phyloP scores from a whole-genome alignment of 2,329 filamentous ascomycete genomes.

The Paracorniculantispora psalliotae region DNA sequence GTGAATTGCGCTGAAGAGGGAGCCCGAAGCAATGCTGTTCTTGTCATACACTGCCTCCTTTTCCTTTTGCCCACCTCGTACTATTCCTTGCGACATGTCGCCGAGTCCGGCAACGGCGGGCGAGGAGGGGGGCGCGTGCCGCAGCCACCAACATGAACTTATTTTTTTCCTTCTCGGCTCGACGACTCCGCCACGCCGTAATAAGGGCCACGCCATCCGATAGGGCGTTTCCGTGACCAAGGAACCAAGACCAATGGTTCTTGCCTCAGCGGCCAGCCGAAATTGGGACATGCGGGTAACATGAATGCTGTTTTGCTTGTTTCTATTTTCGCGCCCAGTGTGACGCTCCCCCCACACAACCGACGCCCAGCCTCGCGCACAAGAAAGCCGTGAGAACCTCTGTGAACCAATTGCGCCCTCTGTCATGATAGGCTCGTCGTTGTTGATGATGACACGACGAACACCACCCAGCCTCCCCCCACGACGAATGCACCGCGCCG shows the following conservation, averaged over 20 bases:
- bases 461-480: neutral
- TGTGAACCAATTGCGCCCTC: neutral
- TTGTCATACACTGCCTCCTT: no score
- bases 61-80: neutral
- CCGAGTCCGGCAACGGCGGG: neutral
- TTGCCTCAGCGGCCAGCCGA: no score
- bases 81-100: neutral
- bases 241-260: neutral
- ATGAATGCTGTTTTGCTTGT: no score
- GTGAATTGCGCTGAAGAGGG: no score
- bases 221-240: neutral
- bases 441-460: neutral
- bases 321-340: neutral
- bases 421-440: neutral
- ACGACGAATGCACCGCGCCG: neutral
- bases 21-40: no score
- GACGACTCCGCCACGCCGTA: neutral
- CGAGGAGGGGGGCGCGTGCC: neutral
- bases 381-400: neutral
- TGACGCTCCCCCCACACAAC: neutral
- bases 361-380: neutral
- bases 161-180: neutral
- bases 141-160: neutral
- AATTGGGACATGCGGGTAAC: no score
- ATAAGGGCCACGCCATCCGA: neutral